Percentiles rank a stretch among this genome's conserved stretches.
Conservation (phyloP, 192 early-diverging fungal species). For the Entophlyctis luteolus region DNA sequence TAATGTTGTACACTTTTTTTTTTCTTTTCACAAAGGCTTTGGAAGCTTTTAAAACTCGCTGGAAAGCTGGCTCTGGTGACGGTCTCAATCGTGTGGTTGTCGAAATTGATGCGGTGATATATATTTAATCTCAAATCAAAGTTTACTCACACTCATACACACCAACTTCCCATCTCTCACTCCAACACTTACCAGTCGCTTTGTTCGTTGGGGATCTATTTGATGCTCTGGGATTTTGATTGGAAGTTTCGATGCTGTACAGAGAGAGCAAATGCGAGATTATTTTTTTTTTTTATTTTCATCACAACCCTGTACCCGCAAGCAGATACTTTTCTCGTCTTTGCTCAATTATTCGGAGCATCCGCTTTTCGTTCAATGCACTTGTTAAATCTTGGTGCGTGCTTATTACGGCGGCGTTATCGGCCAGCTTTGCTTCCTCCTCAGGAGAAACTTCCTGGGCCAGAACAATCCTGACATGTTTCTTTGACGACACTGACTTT, state of each 20-base stretch:
- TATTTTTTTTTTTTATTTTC: not conserved
- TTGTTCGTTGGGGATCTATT: not conserved
- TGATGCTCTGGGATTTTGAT: not conserved
- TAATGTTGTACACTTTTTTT: too few relatives aligned
- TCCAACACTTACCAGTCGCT: not conserved
- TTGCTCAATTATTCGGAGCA: conserved; percentile 19
- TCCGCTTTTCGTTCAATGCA: conserved; percentile 1
- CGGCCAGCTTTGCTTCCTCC: not conserved
- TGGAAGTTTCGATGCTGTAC: not conserved
- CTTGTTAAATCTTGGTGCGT: not conserved
- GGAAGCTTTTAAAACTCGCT: not conserved
- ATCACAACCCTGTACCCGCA: not conserved
- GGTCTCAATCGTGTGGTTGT: not conserved
- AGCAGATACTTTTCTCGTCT: conserved; percentile 1
- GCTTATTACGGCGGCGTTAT: not conserved
- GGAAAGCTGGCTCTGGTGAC: not conserved
- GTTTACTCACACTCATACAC: not conserved
- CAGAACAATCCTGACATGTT: not conserved
- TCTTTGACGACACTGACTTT: not conserved
- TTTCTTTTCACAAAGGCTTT: too few relatives aligned
- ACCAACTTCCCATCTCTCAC: too few relatives aligned
- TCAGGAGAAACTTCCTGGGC: conserved; percentile 7
- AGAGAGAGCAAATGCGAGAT: too few relatives aligned
- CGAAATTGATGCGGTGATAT: not conserved
- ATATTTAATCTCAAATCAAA: not conserved